Evolutionary conservation across 768 basidiomycete species (phyloP).

Genomic region (Termitomyces heimii): DNA sequence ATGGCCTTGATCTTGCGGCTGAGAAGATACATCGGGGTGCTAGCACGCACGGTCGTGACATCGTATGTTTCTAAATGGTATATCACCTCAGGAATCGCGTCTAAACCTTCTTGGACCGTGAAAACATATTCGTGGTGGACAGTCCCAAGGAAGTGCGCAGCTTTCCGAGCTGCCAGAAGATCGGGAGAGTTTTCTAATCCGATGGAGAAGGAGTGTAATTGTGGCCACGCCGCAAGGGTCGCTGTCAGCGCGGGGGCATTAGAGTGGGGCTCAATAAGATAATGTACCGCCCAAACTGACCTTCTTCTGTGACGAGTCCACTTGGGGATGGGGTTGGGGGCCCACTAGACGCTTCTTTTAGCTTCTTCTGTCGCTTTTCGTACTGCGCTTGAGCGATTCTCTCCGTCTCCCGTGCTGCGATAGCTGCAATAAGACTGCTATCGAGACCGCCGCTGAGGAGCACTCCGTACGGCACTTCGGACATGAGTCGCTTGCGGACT

Average conservation of each 20-base stretch:
- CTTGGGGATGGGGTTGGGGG: slow-evolving; percentile 41
- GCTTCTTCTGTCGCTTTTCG: slow-evolving; percentile 58
- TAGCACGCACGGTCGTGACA: slow-evolving; percentile 96
- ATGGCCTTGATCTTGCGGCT: slow-evolving; percentile 98
- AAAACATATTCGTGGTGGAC: slow-evolving; percentile 97
- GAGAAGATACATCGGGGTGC: slow-evolving; percentile 98
- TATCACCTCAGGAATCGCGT: slow-evolving; percentile 96
- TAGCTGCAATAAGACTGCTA: slow-evolving; percentile 91
- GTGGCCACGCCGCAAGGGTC: slow-evolving; percentile 86
- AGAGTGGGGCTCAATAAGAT: background rate
- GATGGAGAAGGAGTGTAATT: slow-evolving; percentile 96
- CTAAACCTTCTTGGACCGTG: slow-evolving; percentile 95
- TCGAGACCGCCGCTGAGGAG: slow-evolving; percentile 93
- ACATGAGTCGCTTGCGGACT: slow-evolving; percentile 94
- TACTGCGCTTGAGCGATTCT: slow-evolving; percentile 79
- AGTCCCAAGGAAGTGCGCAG: slow-evolving; percentile 89
- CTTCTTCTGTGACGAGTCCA: slow-evolving; percentile 42
- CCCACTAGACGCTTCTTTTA: slow-evolving; percentile 48
- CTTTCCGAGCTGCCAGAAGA: slow-evolving; percentile 88
- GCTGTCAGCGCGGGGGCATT: slow-evolving; percentile 30
- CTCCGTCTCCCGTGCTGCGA: slow-evolving; percentile 93
- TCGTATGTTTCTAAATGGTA: slow-evolving; percentile 99
- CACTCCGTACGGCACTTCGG: slow-evolving; percentile 97
- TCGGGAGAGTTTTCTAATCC: slow-evolving; percentile 95
- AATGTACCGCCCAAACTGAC: slow-evolving; percentile 28